Evolutionary conservation across 768 basidiomycete species (phyloP).

Genomic region (Psilocybe azurescens): DNA sequence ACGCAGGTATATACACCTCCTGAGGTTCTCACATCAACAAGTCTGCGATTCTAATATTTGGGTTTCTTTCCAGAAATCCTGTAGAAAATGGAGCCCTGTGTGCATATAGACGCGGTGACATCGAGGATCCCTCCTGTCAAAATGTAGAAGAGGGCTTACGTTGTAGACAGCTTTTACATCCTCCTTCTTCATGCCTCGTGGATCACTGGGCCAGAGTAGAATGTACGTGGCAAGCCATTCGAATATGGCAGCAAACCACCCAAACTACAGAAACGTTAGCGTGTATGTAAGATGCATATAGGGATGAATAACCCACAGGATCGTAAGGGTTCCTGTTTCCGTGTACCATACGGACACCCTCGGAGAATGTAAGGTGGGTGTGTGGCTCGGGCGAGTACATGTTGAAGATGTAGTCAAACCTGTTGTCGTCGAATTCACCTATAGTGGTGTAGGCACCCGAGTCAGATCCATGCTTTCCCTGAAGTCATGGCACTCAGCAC

Average conservation of each 20-base stretch:
- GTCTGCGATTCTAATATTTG: no score
- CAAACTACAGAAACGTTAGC: constrained; percentile 35
- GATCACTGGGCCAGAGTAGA: constrained; percentile 41
- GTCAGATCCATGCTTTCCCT: constrained; percentile 52
- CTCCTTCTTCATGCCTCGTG: constrained; percentile 39
- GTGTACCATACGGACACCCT: constrained; percentile 45
- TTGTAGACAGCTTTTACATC: constrained; percentile 47
- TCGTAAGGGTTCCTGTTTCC: constrained; percentile 46
- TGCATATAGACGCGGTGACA: no score
- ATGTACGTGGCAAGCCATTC: constrained; percentile 49
- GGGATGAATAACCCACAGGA: constrained; percentile 29
- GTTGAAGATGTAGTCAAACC: constrained; percentile 45
- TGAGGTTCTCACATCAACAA: no score
- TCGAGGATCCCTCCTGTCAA: no score
- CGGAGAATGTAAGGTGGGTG: constrained; percentile 41
- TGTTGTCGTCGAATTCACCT: constrained; percentile 44
- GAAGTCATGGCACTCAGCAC: not conserved
- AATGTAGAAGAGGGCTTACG: constrained; percentile 26
- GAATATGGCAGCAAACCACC: constrained; percentile 43
- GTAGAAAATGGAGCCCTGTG: no score
- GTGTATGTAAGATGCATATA: not conserved
- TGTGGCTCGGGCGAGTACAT: constrained; percentile 47
- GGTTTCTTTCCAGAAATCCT: no score
- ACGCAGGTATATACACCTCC: no score
- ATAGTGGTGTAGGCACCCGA: constrained; percentile 39